These are phyloP conservation scores for Anthracocystis setariae DNA, from an alignment of 1,284 basidiomycete species.

Conservation along the genomic window DNA sequence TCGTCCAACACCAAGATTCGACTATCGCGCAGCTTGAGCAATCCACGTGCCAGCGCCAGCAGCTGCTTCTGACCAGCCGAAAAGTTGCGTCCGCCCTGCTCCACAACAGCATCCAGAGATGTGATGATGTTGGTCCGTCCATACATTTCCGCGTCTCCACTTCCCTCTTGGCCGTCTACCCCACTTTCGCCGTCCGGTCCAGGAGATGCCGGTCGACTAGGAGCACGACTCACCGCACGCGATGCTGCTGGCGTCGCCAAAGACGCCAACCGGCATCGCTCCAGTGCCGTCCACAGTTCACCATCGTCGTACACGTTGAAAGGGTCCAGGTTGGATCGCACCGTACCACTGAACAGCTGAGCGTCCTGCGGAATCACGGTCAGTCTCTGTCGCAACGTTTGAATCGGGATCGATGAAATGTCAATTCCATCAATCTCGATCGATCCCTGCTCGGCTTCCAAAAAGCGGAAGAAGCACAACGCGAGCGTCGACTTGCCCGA, in stretches of 20 bases:
- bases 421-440: constrained; percentile 90
- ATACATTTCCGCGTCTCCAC: constrained; percentile 28
- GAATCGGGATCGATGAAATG: constrained; percentile 84
- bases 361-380: constrained; percentile 92
- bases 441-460: constrained; percentile 80
- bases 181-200: constrained; percentile 13
- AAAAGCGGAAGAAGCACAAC: constrained; percentile 92
- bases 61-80: constrained; percentile 72
- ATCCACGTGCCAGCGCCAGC: constrained; percentile 72
- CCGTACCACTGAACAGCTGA: constrained; percentile 64
- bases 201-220: constrained; percentile 47
- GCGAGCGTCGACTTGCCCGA: constrained; percentile 88
- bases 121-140: constrained; percentile 70
- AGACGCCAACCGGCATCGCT: constrained; percentile 69
- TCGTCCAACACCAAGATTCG: constrained; percentile 73
- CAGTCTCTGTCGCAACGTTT: constrained; percentile 82
- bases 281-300: constrained; percentile 72
- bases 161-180: constrained; percentile 5
- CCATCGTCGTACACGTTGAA: constrained; percentile 79
- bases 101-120: constrained; percentile 70
- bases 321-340: constrained; percentile 71
- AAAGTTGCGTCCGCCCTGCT: constrained; percentile 71
- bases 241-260: constrained; percentile 36
- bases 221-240: constrained; percentile 39
- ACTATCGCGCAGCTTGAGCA: constrained; percentile 70